These are phyloP conservation scores for Crithidia brevicula DNA, from an alignment of 208 protist genomes.

Conservation along the genomic window DNA sequence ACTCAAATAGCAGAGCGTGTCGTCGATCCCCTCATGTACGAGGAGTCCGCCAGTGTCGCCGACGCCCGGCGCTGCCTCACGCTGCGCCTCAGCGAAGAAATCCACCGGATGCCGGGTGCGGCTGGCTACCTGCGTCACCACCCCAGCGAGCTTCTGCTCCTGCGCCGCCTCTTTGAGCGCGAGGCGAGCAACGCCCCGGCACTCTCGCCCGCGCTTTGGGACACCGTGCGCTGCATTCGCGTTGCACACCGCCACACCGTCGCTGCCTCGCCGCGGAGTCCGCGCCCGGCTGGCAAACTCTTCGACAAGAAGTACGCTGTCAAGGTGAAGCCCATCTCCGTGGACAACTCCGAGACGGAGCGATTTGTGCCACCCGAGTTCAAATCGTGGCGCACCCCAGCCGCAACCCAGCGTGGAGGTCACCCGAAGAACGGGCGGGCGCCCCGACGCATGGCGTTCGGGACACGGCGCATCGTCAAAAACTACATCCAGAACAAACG, in stretches of 20 bases:
- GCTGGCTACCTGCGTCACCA: conserved; percentile 30
- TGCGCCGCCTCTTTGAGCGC: conserved; percentile 76
- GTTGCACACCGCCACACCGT: conserved; percentile 55
- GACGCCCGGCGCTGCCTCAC: conserved; percentile 28
- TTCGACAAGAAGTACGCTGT: conserved; percentile 59
- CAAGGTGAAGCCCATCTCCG: conserved; percentile 54
- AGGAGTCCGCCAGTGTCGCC: conserved; percentile 27
- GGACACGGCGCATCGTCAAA: conserved; percentile 73
- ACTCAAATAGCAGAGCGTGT: conserved; percentile 28
- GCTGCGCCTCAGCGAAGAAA: conserved; percentile 17
- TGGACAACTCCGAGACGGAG: conserved; percentile 57
- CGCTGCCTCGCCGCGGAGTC: conserved; percentile 8
- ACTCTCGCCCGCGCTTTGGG: conserved; percentile 66
- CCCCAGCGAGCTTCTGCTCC: conserved; percentile 51
- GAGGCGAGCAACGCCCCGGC: conserved; percentile 33
- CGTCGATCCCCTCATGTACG: conserved; percentile 26
- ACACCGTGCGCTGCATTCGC: conserved; percentile 59
- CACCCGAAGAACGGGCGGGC: conserved; percentile 24
- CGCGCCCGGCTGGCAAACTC: conserved; percentile 32
- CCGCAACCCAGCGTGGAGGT: conserved; percentile 43
- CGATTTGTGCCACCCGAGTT: conserved; percentile 75
- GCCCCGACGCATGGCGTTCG: conserved; percentile 57
- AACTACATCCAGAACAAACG: conserved; percentile 79
- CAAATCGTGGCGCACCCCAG: conserved; percentile 68
- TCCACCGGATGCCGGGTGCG: conserved; percentile 15